phyloP scores from a whole-genome alignment of 2,329 filamentous ascomycete species.

The Colletotrichum sp. region DNA sequence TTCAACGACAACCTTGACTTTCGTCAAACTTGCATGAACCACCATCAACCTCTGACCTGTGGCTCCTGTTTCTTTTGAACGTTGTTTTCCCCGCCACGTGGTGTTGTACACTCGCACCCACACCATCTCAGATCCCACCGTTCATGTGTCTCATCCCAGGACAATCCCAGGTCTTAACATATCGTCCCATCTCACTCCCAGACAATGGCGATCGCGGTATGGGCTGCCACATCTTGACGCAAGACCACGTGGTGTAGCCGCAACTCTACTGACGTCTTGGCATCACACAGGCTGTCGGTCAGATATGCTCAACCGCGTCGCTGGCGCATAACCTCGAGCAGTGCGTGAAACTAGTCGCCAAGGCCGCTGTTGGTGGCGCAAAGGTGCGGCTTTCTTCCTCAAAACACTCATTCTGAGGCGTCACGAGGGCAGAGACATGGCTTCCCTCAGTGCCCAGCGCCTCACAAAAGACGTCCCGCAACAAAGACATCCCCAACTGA shows the following conservation, averaged over 20 bases:
- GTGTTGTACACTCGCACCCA: neutral
- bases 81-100: neutral
- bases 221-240: neutral
- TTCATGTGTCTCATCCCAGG: neutral
- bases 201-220: slow-evolving; percentile 34
- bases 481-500: neutral
- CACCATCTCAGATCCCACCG: neutral
- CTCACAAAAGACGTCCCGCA: neutral
- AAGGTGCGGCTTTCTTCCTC: slow-evolving; percentile 58
- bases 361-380: slow-evolving; percentile 77
- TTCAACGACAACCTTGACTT: neutral
- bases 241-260: neutral
- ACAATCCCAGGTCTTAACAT: neutral
- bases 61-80: no score
- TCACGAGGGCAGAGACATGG: neutral
- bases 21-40: neutral
- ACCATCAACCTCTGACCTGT: neutral
- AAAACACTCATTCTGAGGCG: neutral
- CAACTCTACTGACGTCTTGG: neutral
- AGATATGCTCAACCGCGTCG: slow-evolving; percentile 84
- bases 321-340: slow-evolving; percentile 81
- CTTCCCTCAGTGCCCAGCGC: neutral
- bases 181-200: neutral
- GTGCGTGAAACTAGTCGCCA: slow-evolving; percentile 73
- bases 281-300: slow-evolving; percentile 75